Base-by-base conservation (phyloP, 306 rosid genomes). In the Vigna trinervia region DNA sequence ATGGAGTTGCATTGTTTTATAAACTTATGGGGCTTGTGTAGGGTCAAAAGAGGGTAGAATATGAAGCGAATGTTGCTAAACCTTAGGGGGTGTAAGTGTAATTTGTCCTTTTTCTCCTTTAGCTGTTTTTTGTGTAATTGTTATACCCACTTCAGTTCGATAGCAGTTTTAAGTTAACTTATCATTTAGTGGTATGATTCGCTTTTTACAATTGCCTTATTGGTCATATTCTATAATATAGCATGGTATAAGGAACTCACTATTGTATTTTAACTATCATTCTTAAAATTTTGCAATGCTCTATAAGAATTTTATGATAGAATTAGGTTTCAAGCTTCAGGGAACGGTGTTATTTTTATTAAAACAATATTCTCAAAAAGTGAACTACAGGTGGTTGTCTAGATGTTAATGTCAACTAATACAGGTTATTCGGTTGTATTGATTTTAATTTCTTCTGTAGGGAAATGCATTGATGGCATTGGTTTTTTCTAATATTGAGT, bases 341-440 rank as follows among this genome's bases (percentile, higher is more conserved):
- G 26, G 60, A 73, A 50, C 63, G 19, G 36, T 73, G 53, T 52
- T 54, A 14, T 41, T 52, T 77, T 54, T 67, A 62, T 14, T 50
- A 22, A 65, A 30, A 23, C 15, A 14, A 68, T 39, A 53, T 60
- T 26, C 28, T 34, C 66, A 23, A n/a, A 62, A 82, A 73, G 26
- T 73, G 70, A 26, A 32, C 66, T 57, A 38, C 72, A 6, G 28
- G 76, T 57, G 60, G 76, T 45, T 78, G 50, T 38, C 53, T 39
- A n/a, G 66, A 78, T 65, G 66, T 65, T 51, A 39, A 66, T 64
- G 76, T 45, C 82, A 58, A 56, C 38, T 10, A 48, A 48, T 58
- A 38, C 36, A 26, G 62, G 14, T 26, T 62, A 41, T 57, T 78
- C 3, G 20, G 52, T 45, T 71, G 39, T 56, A 62, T 52, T 77